Evolutionary conservation across 257 asterid genomes (phyloP).

Genomic region (Solanum pimpinellifolium): DNA sequence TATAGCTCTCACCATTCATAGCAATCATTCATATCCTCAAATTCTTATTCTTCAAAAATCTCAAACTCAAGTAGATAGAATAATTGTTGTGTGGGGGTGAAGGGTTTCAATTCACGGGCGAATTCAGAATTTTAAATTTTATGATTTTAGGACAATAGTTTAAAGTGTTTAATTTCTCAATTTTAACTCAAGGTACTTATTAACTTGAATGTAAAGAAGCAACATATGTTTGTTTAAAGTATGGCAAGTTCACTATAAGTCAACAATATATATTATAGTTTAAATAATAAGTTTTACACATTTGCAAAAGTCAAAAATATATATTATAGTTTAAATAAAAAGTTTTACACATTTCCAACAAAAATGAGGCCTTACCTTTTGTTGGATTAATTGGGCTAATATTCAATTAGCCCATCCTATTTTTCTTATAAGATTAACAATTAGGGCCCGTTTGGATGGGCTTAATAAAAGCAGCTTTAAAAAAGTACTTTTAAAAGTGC

Average conservation of each 20-base stretch:
- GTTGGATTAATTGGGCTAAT: background rate
- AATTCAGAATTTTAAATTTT: too few species aligned
- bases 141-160: background rate
- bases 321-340: background rate
- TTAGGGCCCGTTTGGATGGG: background rate
- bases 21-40: background rate
- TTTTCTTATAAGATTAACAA: background rate
- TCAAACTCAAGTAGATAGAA: background rate
- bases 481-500: too few species aligned
- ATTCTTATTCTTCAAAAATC: background rate
- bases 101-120: rapidly evolving
- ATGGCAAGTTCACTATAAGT: background rate
- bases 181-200: too few species aligned
- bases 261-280: background rate
- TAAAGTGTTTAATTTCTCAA: background rate
- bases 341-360: background rate
- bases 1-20: background rate
- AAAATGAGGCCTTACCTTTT: background rate
- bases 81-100: background rate
- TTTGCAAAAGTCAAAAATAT: background rate
- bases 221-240: too few species aligned
- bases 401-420: background rate
- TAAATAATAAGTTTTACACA: background rate
- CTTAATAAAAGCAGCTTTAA: too few species aligned
- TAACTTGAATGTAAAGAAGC: too few species aligned